phyloP scores from a whole-genome alignment of 1,284 basidiomycete species.

The Ganoderma lingzhi region DNA sequence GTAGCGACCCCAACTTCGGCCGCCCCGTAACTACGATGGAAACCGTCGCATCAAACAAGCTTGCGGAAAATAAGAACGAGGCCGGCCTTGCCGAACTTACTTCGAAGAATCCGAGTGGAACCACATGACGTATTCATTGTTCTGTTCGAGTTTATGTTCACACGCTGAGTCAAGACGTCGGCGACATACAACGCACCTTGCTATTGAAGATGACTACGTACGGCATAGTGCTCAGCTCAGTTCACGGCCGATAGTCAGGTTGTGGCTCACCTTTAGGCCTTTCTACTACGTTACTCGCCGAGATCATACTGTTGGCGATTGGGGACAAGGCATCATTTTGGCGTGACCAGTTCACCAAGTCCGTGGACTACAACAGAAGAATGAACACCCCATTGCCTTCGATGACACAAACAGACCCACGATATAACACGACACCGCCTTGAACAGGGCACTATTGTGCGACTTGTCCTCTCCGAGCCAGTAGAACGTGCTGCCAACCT shows the following conservation, averaged over 20 bases:
- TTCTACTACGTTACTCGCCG: constrained; percentile 67
- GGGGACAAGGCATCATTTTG: constrained; percentile 66
- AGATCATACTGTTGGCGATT: constrained; percentile 61
- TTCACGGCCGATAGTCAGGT: neutral
- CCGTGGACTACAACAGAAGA: constrained; percentile 50
- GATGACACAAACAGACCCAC: constrained; percentile 40
- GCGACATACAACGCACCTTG: constrained; percentile 42
- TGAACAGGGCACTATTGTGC: constrained; percentile 62
- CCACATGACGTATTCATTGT: constrained; percentile 74
- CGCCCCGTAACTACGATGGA: constrained; percentile 60
- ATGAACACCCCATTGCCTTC: neutral
- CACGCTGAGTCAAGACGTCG: neutral
- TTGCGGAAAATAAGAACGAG: neutral
- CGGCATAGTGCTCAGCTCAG: neutral
- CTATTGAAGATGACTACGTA: constrained; percentile 63
- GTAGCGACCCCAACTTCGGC: constrained; percentile 71
- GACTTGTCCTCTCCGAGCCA: constrained; percentile 75
- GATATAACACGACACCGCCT: constrained; percentile 67
- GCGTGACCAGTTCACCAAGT: constrained; percentile 63
- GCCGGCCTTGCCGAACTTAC: constrained; percentile 45
- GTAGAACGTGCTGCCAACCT: constrained; percentile 67
- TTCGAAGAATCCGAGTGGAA: constrained; percentile 72
- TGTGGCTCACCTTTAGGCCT: constrained; percentile 60
- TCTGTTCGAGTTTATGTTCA: constrained; percentile 45
- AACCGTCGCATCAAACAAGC: constrained; percentile 9